Conservation (phyloP, 2,329 filamentous ascomycete genomes). For the Exophiala sp. region DNA sequence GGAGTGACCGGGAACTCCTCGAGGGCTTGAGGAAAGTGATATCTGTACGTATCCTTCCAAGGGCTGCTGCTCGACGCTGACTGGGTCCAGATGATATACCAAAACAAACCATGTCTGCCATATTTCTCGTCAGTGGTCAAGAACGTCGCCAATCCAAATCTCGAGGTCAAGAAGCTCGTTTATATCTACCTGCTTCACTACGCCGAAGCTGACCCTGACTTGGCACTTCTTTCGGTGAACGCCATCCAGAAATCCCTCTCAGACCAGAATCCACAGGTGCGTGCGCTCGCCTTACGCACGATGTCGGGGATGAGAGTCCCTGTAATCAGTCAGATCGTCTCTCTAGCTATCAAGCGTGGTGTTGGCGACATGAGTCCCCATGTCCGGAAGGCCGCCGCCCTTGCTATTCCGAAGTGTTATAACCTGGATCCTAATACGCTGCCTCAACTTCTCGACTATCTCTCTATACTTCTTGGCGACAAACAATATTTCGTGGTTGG, state of each 20-base stretch:
- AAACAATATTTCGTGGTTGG: conserved; percentile 96
- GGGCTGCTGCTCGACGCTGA: conserved; percentile 8
- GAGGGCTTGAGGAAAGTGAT: conserved; percentile 86
- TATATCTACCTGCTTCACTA: conserved; percentile 98
- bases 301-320: conserved; percentile 98
- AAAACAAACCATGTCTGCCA: conserved; percentile 74
- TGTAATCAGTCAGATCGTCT: conserved; percentile 96
- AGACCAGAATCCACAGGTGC: conserved; percentile 81
- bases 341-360: conserved; percentile 89
- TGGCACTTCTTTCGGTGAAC: conserved; percentile 93
- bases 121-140: conserved; percentile 99
- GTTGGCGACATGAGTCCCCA: conserved; percentile 89
- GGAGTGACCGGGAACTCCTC: conserved; percentile 84
- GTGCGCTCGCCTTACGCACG: conserved; percentile 85
- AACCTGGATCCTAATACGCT: conserved; percentile 77
- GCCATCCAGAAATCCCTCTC: conserved; percentile 97
- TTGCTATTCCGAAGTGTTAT: conserved; percentile 95
- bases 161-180: conserved; percentile 95
- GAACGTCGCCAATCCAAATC: conserved; percentile 87
- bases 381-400: conserved; percentile 84
- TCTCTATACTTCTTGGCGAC: conserved; percentile 73
- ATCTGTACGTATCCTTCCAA: conserved; percentile 52
- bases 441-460: conserved; percentile 76
- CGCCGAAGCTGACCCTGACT: conserved; percentile 91
- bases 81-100: conserved; percentile 78